Conservation (phyloP, 139 green algal species). For the Microglena sp. region DNA sequence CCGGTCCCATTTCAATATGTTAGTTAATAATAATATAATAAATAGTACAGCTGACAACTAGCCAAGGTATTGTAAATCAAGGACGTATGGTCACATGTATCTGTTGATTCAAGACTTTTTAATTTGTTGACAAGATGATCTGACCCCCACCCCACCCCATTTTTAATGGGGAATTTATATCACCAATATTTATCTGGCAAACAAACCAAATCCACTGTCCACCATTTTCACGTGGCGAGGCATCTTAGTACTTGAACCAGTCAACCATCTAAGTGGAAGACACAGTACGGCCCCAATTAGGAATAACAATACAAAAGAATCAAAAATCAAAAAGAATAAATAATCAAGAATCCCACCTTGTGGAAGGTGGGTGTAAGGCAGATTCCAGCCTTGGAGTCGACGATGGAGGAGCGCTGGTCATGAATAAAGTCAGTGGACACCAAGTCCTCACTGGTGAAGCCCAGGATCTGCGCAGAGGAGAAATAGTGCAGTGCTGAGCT, state of each 20-base stretch:
- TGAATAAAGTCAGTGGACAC: conserved; percentile 85
- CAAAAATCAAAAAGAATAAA: not conserved
- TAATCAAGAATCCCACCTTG: conserved; percentile 51
- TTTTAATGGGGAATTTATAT: no score
- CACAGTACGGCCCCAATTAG: not conserved
- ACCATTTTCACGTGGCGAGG: not conserved
- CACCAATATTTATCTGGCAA: no score
- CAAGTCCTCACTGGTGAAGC: conserved; percentile 86
- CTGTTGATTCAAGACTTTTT: not conserved
- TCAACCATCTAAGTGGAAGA: not conserved
- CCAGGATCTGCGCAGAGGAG: no score
- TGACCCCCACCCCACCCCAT: not conserved
- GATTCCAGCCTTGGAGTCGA: conserved; percentile 87
- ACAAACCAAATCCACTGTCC: not conserved
- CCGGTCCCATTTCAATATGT: not conserved
- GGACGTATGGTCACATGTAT: not conserved
- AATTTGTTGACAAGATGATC: not conserved
- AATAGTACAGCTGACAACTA: not conserved
- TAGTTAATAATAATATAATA: not conserved
- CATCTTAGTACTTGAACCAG: no score
- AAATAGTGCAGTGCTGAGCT: not conserved
- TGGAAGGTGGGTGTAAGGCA: conserved; percentile 78
- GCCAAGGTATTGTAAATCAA: not conserved
- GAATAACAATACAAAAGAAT: not conserved
- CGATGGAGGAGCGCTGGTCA: conserved; percentile 71